Evolutionary conservation across 352 stramenopile genomes (phyloP).

Genomic region (Globisporangium irregulare): DNA sequence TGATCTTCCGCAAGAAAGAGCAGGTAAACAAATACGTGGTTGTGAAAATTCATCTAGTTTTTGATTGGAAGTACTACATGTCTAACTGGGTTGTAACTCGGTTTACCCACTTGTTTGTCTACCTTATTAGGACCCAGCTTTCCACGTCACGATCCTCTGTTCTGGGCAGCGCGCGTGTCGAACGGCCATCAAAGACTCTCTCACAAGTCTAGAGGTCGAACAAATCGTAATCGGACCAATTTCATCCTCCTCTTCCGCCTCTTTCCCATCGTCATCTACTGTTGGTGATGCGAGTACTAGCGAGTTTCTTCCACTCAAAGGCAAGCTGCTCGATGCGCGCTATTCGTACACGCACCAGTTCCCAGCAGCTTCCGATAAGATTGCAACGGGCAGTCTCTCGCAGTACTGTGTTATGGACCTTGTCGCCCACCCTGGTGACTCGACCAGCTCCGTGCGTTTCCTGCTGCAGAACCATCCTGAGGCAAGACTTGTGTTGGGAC

Average conservation of each 20-base stretch:
- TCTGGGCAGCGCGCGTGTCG: conserved; percentile 27
- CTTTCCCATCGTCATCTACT: conserved; percentile 6
- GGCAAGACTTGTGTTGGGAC: conserved; percentile 49
- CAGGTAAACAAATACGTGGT: conserved; percentile 18
- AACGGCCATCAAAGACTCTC: conserved; percentile 34
- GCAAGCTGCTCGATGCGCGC: conserved; percentile 11
- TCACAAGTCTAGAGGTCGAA: conserved; percentile 29
- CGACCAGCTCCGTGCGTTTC: conserved; percentile 31
- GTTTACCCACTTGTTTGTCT: neutral
- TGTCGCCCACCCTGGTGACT: conserved; percentile 38
- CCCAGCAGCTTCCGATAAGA: conserved; percentile 7
- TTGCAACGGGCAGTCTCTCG: neutral
- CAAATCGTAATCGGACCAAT: conserved; percentile 51
- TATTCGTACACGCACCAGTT: conserved; percentile 28
- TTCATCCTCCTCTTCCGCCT: conserved; percentile 17
- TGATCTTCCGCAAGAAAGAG: conserved; percentile 36
- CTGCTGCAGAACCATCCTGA: conserved; percentile 34
- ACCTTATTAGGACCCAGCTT: conserved; percentile 26
- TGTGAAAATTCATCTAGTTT: neutral
- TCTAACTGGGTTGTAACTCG: neutral
- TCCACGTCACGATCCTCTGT: conserved; percentile 45
- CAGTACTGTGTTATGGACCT: conserved; percentile 52
- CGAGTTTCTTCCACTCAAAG: neutral
- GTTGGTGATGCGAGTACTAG: neutral
- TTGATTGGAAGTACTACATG: too few relatives aligned